These are phyloP conservation scores for Ceraceosorus bombacis DNA, from an alignment of 1,284 basidiomycete genomes.

Conservation along the genomic window DNA sequence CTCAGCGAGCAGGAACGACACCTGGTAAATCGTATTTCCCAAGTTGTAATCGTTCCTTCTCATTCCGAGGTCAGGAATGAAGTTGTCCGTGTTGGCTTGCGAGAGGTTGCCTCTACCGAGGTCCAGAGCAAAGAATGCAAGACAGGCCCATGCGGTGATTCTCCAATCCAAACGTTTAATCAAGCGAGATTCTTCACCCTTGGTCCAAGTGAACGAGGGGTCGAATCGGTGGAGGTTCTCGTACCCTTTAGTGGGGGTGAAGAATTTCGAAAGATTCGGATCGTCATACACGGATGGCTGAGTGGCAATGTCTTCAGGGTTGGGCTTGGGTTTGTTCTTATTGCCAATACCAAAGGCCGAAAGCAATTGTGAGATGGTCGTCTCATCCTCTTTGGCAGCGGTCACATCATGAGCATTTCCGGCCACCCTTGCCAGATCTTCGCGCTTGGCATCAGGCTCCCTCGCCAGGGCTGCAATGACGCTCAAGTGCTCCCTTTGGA, in stretches of 20 bases:
- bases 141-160: constrained; percentile 31
- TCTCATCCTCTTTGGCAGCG: no score
- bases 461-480: no score
- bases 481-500: no score
- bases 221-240: constrained; percentile 64
- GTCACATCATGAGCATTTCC: no score
- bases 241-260: constrained; percentile 57
- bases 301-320: constrained; percentile 56
- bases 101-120: constrained; percentile 54
- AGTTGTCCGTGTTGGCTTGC: constrained; percentile 62
- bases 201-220: constrained; percentile 62
- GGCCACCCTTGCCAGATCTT: no score
- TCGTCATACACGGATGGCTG: constrained; percentile 59
- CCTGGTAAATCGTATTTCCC: constrained; percentile 58
- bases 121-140: constrained; percentile 38
- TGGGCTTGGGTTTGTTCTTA: constrained; percentile 8
- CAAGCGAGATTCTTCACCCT: constrained; percentile 57
- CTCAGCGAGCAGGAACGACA: constrained; percentile 48
- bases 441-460: no score
- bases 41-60: constrained; percentile 61
- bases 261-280: constrained; percentile 49
- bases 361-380: no score
- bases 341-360: no score
- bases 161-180: constrained; percentile 20
- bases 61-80: constrained; percentile 58